Percentiles rank a stretch among this genome's conserved stretches.
These are phyloP conservation scores for Sclerotinia nivalis DNA, from an alignment of 2,329 filamentous ascomycete genomes.

Conservation along the genomic window DNA sequence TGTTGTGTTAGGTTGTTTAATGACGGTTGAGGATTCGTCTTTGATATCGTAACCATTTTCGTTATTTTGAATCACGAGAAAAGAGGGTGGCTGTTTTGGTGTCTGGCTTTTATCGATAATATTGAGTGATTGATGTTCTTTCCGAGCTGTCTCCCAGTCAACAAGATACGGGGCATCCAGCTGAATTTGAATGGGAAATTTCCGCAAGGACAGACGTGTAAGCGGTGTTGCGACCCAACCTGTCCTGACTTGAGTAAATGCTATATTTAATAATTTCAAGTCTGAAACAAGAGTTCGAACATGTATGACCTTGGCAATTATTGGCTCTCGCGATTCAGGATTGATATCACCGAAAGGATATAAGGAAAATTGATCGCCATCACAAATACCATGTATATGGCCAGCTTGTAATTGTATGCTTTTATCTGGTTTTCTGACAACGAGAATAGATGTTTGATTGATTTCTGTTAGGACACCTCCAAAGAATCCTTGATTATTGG, in stretches of 20 bases:
- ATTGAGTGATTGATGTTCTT: conserved; percentile 8
- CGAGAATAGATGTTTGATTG: no score
- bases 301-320: conserved; percentile 3
- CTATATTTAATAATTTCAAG: background rate
- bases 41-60: conserved; percentile 5
- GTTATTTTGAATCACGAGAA: conserved; percentile 8
- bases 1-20: background rate
- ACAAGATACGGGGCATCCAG: background rate
- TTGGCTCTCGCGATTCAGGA: background rate
- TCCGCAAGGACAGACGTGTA: background rate
- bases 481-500: background rate
- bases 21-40: background rate
- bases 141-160: conserved; percentile 1
- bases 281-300: conserved; percentile 6
- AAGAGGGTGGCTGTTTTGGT: background rate
- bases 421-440: background rate
- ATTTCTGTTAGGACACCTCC: background rate
- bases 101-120: background rate
- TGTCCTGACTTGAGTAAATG: conserved; percentile 7
- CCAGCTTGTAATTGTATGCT: conserved; percentile 1
- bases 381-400: conserved; percentile 9
- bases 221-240: conserved; percentile 4
- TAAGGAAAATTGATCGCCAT: conserved; percentile 3
- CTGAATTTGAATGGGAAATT: conserved; percentile 3
- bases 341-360: background rate